These are phyloP conservation scores for Amanita exitialis DNA, from an alignment of 768 basidiomycete genomes.

Conservation along the genomic window DNA sequence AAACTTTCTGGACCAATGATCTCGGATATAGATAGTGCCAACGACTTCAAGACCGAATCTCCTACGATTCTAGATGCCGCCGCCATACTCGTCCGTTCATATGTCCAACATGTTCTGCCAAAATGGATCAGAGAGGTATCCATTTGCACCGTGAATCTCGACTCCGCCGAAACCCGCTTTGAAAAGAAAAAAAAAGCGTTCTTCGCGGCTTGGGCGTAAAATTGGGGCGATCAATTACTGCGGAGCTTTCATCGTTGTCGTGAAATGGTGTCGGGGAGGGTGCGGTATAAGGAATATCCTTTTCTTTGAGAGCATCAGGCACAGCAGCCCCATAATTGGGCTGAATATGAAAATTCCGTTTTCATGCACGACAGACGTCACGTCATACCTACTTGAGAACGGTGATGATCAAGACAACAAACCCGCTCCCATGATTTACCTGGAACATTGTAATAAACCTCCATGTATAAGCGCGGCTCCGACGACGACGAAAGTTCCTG, in stretches of 20 bases:
- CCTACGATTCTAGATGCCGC: constrained; percentile 48
- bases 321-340: constrained; percentile 44
- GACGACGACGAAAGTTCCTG: no score
- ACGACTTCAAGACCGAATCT: constrained; percentile 47
- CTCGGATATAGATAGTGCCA: constrained; percentile 25
- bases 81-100: constrained; percentile 60
- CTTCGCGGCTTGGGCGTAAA: constrained; percentile 41
- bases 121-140: constrained; percentile 52
- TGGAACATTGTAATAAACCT: no score
- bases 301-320: constrained; percentile 21
- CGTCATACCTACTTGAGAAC: neutral
- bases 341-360: constrained; percentile 31
- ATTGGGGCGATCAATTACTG: constrained; percentile 34
- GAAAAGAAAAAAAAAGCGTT: constrained; percentile 44
- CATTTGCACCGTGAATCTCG: constrained; percentile 36
- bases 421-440: no score
- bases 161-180: constrained; percentile 61
- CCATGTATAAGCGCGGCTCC: no score
- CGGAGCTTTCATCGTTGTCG: constrained; percentile 40
- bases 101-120: constrained; percentile 44
- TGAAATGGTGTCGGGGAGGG: constrained; percentile 18
- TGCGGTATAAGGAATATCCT: constrained; percentile 23
- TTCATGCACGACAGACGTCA: neutral
- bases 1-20: constrained; percentile 34
- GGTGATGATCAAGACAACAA: no score